A percentile compares a stretch with the other conserved stretches of the same genome.
These are phyloP conservation scores for Afroboletus lepidellus DNA, from an alignment of 1,284 basidiomycete genomes.

Conservation along the genomic window DNA sequence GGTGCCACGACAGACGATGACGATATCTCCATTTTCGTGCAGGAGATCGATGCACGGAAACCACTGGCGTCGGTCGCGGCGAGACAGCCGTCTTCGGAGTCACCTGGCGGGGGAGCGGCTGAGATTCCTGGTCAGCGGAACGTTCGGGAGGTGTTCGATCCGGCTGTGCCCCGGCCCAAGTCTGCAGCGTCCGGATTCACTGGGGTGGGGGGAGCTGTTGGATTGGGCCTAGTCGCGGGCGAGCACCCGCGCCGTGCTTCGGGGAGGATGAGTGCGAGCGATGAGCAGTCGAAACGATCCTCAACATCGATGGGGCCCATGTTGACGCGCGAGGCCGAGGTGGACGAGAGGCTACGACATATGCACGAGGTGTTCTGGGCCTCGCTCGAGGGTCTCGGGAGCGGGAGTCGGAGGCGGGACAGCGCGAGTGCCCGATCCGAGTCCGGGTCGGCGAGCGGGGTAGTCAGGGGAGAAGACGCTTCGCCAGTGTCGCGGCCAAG, in stretches of 20 bases:
- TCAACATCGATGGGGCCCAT: slow-evolving; percentile 40
- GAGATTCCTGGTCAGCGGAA: slow-evolving; percentile 10
- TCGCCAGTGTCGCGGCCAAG: slow-evolving; percentile 11
- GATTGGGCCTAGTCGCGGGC: slow-evolving; percentile 20
- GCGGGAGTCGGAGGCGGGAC: slow-evolving; percentile 14
- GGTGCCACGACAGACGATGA: slow-evolving; percentile 62
- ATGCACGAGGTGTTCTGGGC: slow-evolving; percentile 67
- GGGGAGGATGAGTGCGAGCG: slow-evolving; percentile 15
- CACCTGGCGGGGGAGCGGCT: background rate
- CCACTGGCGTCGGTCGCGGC: slow-evolving; percentile 42
- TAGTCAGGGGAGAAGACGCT: slow-evolving; percentile 12
- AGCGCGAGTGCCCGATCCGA: slow-evolving; percentile 9
- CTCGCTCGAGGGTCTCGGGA: slow-evolving; percentile 53
- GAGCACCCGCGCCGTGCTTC: slow-evolving; percentile 12
- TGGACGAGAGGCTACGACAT: slow-evolving; percentile 57
- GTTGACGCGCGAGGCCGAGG: slow-evolving; percentile 58
- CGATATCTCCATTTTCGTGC: slow-evolving; percentile 72
- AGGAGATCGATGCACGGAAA: slow-evolving; percentile 67
- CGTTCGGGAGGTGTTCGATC: background rate
- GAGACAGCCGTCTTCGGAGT: slow-evolving; percentile 13
- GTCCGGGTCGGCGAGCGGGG: slow-evolving; percentile 11
- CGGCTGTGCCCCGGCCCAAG: slow-evolving; percentile 1
- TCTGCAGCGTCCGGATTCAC: slow-evolving; percentile 4
- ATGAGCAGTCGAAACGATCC: slow-evolving; percentile 21
- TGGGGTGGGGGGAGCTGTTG: slow-evolving; percentile 3